A percentile compares a stretch with the other conserved stretches of the same genome.
Conservation (phyloP, 2,329 filamentous ascomycete species). For the Elsinoe batatas region DNA sequence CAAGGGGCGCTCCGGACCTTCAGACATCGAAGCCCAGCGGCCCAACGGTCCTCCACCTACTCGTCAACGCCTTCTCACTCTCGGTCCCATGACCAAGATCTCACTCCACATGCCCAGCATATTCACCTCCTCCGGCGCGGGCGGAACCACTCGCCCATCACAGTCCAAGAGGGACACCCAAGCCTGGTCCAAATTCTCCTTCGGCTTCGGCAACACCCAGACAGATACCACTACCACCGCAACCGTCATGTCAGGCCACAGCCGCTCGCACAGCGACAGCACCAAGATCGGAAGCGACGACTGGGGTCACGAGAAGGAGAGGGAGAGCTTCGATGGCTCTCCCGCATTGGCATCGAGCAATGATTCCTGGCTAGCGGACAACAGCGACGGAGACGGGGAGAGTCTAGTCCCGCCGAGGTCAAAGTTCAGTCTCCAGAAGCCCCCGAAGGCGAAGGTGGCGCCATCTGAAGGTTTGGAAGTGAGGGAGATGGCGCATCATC, state of each 20-base stretch:
- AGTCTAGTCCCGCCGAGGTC: not conserved
- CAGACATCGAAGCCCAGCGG: conserved; percentile 1
- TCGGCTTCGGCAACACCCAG: not conserved
- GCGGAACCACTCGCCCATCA: not conserved
- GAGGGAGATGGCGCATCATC: conserved; percentile 7
- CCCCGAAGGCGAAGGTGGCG: not conserved
- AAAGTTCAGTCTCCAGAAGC: not conserved
- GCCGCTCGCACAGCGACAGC: not conserved
- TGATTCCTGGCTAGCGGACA: not conserved
- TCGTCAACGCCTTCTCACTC: not conserved
- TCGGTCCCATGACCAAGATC: conserved; percentile 7
- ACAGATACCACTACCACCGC: not conserved
- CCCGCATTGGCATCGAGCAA: not conserved
- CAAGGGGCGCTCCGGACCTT: not conserved
- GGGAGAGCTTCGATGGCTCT: not conserved
- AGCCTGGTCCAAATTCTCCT: conserved; percentile 10
- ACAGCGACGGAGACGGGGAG: not conserved
- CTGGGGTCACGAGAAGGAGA: not conserved
- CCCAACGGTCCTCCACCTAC: not conserved
- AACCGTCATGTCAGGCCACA: not conserved
- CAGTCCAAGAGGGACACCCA: not conserved
- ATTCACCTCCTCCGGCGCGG: not conserved
- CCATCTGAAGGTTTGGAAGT: not conserved
- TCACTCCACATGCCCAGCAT: not conserved
- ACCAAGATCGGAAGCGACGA: conserved; percentile 5